Evolutionary conservation across 352 stramenopile genomes (phyloP).

Genomic region (Pythium utonaiense): DNA sequence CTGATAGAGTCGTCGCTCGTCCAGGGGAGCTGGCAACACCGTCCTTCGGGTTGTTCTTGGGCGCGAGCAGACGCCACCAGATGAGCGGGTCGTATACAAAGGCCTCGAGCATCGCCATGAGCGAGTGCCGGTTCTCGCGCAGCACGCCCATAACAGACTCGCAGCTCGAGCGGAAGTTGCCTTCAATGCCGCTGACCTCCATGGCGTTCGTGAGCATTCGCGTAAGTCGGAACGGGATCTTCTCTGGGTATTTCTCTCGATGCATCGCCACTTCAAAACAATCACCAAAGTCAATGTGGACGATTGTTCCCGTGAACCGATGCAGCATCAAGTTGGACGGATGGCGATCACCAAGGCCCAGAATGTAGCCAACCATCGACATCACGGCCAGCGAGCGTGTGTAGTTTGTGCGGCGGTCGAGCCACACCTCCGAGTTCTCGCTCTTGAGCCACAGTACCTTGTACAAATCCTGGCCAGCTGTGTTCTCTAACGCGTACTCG

Average conservation of each 20-base stretch:
- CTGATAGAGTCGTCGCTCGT: not conserved
- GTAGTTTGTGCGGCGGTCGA: constrained; percentile 98
- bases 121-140: constrained; percentile 96
- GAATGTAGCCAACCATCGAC: constrained; percentile 99
- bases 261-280: constrained; percentile 99
- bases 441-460: constrained; percentile 99
- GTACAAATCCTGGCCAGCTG: constrained; percentile 97
- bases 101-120: constrained; percentile 99
- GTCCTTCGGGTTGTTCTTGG: constrained; percentile 30
- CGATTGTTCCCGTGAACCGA: constrained; percentile 96
- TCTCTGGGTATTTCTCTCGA: constrained; percentile 99
- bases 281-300: constrained; percentile 99
- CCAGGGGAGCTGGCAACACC: constrained; percentile 2
- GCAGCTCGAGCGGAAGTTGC: constrained; percentile 98
- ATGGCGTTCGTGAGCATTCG: constrained; percentile 99
- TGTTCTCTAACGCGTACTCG: constrained; percentile 90
- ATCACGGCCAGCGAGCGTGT: constrained; percentile 98
- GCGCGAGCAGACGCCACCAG: constrained; percentile 93
- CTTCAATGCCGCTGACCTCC: constrained; percentile 99
- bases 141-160: constrained; percentile 98
- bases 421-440: constrained; percentile 98
- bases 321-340: constrained; percentile 99
- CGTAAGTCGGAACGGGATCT: constrained; percentile 99
- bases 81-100: constrained; percentile 99
- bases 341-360: constrained; percentile 99